These are phyloP conservation scores for Populus deltoides DNA, from an alignment of 345 rosid genomes.

Conservation along the genomic window DNA sequence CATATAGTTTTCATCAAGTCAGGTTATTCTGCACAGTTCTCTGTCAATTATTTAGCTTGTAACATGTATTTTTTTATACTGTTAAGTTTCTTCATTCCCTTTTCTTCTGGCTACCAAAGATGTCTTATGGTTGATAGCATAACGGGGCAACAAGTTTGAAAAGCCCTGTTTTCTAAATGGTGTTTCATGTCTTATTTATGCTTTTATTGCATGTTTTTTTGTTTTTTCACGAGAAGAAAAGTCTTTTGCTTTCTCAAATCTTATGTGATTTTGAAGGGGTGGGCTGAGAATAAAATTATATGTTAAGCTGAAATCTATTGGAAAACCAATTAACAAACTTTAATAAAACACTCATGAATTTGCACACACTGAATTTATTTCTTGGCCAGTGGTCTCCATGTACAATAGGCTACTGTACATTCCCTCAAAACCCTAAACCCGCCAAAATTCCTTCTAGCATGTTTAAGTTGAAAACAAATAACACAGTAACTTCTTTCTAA, in stretches of 20 bases:
- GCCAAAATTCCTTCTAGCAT: neutral
- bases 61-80: neutral
- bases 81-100: neutral
- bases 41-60: neutral
- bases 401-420: neutral
- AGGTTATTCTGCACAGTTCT: neutral
- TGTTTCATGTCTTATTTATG: neutral
- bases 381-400: neutral
- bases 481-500: neutral
- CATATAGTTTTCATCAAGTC: neutral
- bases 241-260: neutral
- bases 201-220: neutral
- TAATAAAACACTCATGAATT: neutral
- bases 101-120: neutral
- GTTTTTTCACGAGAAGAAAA: neutral
- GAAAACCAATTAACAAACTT: neutral
- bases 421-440: neutral
- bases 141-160: neutral
- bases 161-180: neutral
- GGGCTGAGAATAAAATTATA: neutral
- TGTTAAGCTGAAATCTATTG: neutral
- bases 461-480: neutral
- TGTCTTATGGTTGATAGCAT: neutral
- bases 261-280: neutral
- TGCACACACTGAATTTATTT: neutral